phyloP scores from a whole-genome alignment of 495 filamentous ascomycete genomes.

The Xanthoparmelia taractica region DNA sequence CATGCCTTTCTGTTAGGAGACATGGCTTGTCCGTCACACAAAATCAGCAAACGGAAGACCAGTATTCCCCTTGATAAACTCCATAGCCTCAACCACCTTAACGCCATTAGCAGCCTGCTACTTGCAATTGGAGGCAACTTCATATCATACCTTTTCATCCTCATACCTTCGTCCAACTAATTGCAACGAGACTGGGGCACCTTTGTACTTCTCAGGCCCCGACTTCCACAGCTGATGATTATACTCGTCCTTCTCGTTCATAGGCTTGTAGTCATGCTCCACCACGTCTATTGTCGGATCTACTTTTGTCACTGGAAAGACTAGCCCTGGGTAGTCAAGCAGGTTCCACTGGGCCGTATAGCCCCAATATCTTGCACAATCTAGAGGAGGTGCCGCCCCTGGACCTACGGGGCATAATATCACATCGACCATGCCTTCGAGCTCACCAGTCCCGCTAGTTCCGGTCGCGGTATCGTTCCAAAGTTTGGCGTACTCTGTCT shows the following conservation, averaged over 20 bases:
- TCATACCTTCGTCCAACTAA: conserved; percentile 37
- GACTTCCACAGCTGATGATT: conserved; percentile 35
- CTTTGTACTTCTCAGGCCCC: conserved; percentile 25
- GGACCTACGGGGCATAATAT: conserved; percentile 59
- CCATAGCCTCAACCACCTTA: conserved; percentile 31
- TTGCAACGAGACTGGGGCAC: conserved; percentile 36
- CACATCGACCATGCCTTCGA: conserved; percentile 49
- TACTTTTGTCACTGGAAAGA: conserved; percentile 40
- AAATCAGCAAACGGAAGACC: conserved; percentile 18
- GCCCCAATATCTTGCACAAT: conserved; percentile 57
- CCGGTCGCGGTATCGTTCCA: conserved; percentile 47
- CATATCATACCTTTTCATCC: conserved; percentile 37
- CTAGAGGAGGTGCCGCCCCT: conserved; percentile 51
- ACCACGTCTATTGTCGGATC: conserved; percentile 28
- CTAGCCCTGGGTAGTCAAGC: conserved; percentile 55
- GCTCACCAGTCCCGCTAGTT: conserved; percentile 15
- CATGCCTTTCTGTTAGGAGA: background rate
- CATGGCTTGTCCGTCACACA: background rate
- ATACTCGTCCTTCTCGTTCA: conserved; percentile 35
- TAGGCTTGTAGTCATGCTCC: conserved; percentile 29
- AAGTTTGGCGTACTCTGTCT: conserved; percentile 48
- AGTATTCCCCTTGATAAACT: conserved; percentile 31
- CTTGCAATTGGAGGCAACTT: no score
- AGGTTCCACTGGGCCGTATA: conserved; percentile 71
- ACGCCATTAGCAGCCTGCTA: background rate